A percentile compares a stretch with the other conserved stretches of the same genome.
Conservation (phyloP, 805 yeast genomes). For the Candida orba region DNA sequence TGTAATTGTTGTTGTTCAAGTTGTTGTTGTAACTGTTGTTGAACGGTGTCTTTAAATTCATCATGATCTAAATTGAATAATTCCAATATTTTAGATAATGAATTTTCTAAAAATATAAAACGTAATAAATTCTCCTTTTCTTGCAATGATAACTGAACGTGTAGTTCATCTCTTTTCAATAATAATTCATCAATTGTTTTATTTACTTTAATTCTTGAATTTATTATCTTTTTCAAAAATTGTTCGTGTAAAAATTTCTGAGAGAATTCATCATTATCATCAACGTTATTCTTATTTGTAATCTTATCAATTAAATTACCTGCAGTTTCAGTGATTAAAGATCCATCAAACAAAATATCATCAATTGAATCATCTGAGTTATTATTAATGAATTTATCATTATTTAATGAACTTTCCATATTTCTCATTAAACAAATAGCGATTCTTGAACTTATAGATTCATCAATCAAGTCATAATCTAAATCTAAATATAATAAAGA, state of each 20-base stretch:
- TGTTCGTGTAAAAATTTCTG: conserved; percentile 32
- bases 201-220: conserved; percentile 35
- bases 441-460: conserved; percentile 57
- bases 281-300: conserved; percentile 12
- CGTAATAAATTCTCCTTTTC: conserved; percentile 74
- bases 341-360: conserved; percentile 71
- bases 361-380: conserved; percentile 36
- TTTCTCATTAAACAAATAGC: conserved; percentile 79
- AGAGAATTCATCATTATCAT: conserved; percentile 27
- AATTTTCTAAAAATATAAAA: conserved; percentile 61
- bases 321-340: conserved; percentile 66
- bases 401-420: conserved; percentile 53
- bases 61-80: conserved; percentile 22
- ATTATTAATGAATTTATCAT: conserved; percentile 12
- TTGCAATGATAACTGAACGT: conserved; percentile 40
- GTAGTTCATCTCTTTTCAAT: conserved; percentile 43
- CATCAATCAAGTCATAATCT: conserved; percentile 56
- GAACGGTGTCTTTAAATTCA: conserved; percentile 14
- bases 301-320: conserved; percentile 48
- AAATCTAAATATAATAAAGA: conserved; percentile 64
- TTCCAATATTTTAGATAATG: conserved; percentile 48
- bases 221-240: conserved; percentile 34
- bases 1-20: conserved; percentile 2
- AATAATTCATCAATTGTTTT: conserved; percentile 49
- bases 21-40: conserved; percentile 1